Percentiles rank a stretch among this genome's conserved stretches.
These are phyloP conservation scores for Ogataea saltuana DNA, from an alignment of 805 yeast genomes.

Conservation along the genomic window DNA sequence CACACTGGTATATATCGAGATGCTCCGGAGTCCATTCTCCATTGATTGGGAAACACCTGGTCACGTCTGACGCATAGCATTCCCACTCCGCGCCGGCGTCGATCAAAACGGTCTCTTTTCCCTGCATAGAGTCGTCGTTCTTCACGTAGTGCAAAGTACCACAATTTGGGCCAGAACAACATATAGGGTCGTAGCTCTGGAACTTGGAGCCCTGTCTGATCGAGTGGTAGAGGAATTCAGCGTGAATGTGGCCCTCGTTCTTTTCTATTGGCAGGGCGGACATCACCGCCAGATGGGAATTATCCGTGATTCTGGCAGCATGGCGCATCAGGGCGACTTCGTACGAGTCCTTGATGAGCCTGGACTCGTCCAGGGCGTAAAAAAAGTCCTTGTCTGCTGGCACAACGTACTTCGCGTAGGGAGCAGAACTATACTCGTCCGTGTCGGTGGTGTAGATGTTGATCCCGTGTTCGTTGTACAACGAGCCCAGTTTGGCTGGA, in stretches of 20 bases:
- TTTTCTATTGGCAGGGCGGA: slow-evolving; percentile 84
- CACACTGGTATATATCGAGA: slow-evolving; percentile 75
- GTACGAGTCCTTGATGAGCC: slow-evolving; percentile 79
- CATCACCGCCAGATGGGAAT: slow-evolving; percentile 90
- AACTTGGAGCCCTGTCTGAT: slow-evolving; percentile 89
- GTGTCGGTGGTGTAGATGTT: slow-evolving; percentile 55
- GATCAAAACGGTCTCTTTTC: slow-evolving; percentile 68
- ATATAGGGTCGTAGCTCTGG: slow-evolving; percentile 91
- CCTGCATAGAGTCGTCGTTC: slow-evolving; percentile 65
- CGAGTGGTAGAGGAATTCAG: slow-evolving; percentile 92
- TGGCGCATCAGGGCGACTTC: slow-evolving; percentile 76
- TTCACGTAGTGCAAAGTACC: slow-evolving; percentile 88
- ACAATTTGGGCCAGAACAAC: slow-evolving; percentile 91
- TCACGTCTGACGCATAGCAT: slow-evolving; percentile 89
- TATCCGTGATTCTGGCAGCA: slow-evolving; percentile 84
- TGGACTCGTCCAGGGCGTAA: slow-evolving; percentile 82
- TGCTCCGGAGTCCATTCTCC: slow-evolving; percentile 93
- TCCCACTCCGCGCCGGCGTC: slow-evolving; percentile 99
- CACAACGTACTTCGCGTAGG: slow-evolving; percentile 39
- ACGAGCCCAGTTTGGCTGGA: slow-evolving; percentile 33
- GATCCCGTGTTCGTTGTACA: slow-evolving; percentile 30
- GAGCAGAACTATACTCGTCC: slow-evolving; percentile 43
- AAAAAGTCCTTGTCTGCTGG: slow-evolving; percentile 51
- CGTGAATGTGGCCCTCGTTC: slow-evolving; percentile 91
- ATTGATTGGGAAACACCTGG: slow-evolving; percentile 88